These are phyloP conservation scores for Boletellus dicymbophilus DNA, from an alignment of 1,284 basidiomycete species.

Conservation along the genomic window DNA sequence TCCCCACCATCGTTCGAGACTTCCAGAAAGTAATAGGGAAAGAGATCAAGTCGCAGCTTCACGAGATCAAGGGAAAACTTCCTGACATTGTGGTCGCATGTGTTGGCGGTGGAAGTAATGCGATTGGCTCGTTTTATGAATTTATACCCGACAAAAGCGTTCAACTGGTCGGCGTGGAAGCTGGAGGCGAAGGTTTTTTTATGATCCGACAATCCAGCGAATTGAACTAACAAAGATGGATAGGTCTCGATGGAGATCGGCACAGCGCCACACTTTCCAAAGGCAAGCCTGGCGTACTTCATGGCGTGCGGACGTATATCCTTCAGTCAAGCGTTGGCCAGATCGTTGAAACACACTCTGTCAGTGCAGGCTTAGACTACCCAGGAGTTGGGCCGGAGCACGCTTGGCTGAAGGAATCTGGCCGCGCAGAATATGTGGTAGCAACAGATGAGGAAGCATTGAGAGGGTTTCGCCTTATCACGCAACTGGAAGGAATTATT, in stretches of 20 bases:
- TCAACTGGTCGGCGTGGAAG: constrained; percentile 91
- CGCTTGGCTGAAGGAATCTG: constrained; percentile 93
- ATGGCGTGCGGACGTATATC: constrained; percentile 95
- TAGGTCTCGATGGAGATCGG: constrained; percentile 74
- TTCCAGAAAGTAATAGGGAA: constrained; percentile 96
- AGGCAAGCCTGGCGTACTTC: constrained; percentile 93
- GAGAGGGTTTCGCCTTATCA: constrained; percentile 89
- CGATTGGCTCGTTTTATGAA: constrained; percentile 96
- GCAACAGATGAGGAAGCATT: constrained; percentile 96
- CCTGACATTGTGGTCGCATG: constrained; percentile 97
- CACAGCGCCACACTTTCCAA: constrained; percentile 94
- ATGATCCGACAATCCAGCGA: constrained; percentile 6
- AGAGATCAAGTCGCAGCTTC: constrained; percentile 92
- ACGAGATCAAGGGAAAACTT: constrained; percentile 76
- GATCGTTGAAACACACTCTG: constrained; percentile 96
- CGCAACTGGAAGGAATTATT: constrained; percentile 96
- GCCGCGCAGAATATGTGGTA: constrained; percentile 90
- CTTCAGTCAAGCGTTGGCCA: constrained; percentile 90
- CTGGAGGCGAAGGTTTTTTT: constrained; percentile 88
- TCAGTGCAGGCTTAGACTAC: constrained; percentile 94
- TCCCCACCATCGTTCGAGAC: constrained; percentile 98
- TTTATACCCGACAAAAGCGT: constrained; percentile 89
- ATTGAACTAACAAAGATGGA: constrained; percentile 25
- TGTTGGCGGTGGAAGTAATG: constrained; percentile 97
- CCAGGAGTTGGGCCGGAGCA: constrained; percentile 98